Evolutionary conservation across 192 early-diverging fungal species (phyloP), one percentile per base, ranked within the genome.

Genomic region (Backusella morwellensis): DNA sequence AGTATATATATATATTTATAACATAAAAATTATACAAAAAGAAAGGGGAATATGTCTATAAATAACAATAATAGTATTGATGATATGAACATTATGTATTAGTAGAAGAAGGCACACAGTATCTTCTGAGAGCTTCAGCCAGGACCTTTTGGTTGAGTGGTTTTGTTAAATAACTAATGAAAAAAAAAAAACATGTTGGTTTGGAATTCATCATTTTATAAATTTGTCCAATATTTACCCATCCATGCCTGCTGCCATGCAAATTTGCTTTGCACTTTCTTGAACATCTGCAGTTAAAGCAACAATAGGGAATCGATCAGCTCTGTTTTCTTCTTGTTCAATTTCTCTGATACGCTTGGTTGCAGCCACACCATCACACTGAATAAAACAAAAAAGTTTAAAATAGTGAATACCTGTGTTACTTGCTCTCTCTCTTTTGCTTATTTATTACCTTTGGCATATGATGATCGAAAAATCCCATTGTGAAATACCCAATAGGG

Each of bases 391-490:
- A 34, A n/a, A 2, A 34, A 34, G 15, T 70, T 47, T 15, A n/a
- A n/a, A 3, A 56, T 29, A 26, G 7, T 41, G 1, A 34, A 6
- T 42, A 54, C 0, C 35, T 14, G 66, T 15, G 19, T n/a, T 6
- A 68, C 3, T 2, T 2, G 19, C 35, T 19, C 6, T 21, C 6
- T 21, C 4, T n/a, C 12, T 32, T 40, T 29, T 12, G 35, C 32
- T 44, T 71, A 40, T 69, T 36, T 38, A 14, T 59, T 66, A 42
- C 74, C 73, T 80, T 80, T 75, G 84, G 86, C 86, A 87, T 87
- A 74, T 87, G 86, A 68, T 87, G 86, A 76, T 87, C 86, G 82
- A 87, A 87, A 59, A 87, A 85, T 4, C 78, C 86, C 77, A 87
- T 75, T 19, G 80, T 78, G 47, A 82, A 87, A 50, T 83, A 85